Conservation (phyloP, 1,139 yeast genomes). For the Magnusiomyces clavatus region DNA sequence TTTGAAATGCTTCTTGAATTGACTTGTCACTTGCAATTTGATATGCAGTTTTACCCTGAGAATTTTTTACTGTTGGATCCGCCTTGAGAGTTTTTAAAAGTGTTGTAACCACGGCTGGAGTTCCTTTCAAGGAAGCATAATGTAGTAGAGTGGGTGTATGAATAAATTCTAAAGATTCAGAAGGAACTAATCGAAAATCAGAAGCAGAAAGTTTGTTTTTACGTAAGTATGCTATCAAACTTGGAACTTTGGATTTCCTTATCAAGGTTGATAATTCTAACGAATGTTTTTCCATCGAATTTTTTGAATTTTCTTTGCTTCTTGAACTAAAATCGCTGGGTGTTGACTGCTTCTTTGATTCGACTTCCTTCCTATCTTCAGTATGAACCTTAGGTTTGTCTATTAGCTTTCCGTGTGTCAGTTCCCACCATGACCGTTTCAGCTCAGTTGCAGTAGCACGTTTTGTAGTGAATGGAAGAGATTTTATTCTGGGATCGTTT, state of each 20-base stretch:
- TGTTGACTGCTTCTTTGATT: conserved; percentile 11
- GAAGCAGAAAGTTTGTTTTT: conserved; percentile 45
- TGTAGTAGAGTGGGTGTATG: conserved; percentile 72
- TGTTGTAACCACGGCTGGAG: conserved; percentile 58
- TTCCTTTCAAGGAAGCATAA: conserved; percentile 63
- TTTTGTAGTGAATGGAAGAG: conserved; percentile 82
- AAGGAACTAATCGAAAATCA: conserved; percentile 50
- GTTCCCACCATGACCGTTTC: conserved; percentile 75
- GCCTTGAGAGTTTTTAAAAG: conserved; percentile 60
- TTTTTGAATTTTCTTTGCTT: conserved; percentile 18
- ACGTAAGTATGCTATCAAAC: conserved; percentile 52
- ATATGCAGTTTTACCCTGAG: conserved; percentile 54
- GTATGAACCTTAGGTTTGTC: conserved; percentile 46
- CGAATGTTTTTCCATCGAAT: conserved; percentile 42
- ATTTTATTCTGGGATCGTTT: conserved; percentile 30
- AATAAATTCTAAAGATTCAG: conserved; percentile 34
- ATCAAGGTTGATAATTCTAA: conserved; percentile 50
- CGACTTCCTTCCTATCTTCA: conserved; percentile 26
- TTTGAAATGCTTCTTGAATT: conserved; percentile 52
- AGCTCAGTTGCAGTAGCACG: conserved; percentile 81
- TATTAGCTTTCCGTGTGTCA: conserved; percentile 51
- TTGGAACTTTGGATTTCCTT: conserved; percentile 74
- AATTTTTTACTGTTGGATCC: conserved; percentile 54
- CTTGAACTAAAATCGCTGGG: conserved; percentile 20
- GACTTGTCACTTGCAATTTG: conserved; percentile 44